phyloP scores from a whole-genome alignment of 192 early-diverging fungal genomes.

The Backusella westeae region DNA sequence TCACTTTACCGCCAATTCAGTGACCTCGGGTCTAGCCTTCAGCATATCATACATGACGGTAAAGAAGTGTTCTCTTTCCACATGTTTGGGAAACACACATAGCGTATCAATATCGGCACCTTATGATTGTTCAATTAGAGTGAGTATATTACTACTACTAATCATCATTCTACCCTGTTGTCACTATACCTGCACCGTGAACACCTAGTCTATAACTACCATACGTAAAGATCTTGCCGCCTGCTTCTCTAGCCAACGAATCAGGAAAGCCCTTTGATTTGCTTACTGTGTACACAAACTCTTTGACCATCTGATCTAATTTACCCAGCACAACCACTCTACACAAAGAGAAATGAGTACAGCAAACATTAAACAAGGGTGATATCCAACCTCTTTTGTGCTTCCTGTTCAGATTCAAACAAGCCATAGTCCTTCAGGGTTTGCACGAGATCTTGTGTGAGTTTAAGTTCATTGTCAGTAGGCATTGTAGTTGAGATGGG shows the following conservation, averaged over 20 bases:
- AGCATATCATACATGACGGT: conserved; percentile 83
- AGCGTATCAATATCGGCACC: conserved; percentile 98
- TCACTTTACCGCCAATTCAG: conserved; percentile 67
- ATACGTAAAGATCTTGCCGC: conserved; percentile 97
- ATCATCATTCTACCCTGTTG: not conserved
- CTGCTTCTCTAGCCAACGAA: conserved; percentile 77
- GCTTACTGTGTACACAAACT: conserved; percentile 84
- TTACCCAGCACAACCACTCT: conserved; percentile 88
- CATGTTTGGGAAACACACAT: conserved; percentile 89
- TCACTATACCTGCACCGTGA: conserved; percentile 73
- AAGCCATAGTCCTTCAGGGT: conserved; percentile 71
- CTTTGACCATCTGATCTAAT: conserved; percentile 84
- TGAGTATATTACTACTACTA: not conserved
- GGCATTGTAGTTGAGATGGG: conserved; percentile 69
- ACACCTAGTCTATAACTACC: conserved; percentile 96
- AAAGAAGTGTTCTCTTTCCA: conserved; percentile 93
- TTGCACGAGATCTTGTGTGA: conserved; percentile 65
- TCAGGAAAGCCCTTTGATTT: conserved; percentile 74
- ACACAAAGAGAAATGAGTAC: not conserved
- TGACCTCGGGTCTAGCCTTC: conserved; percentile 78
- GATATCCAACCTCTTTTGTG: conserved; percentile 65
- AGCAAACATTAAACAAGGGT: not conserved
- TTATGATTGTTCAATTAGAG: conserved; percentile 20
- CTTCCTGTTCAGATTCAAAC: conserved; percentile 88
- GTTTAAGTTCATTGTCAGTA: conserved; percentile 61